Percentiles rank a stretch among this genome's conserved stretches.
phyloP scores from a whole-genome alignment of 768 basidiomycete genomes.

The Serpula lacrymans region DNA sequence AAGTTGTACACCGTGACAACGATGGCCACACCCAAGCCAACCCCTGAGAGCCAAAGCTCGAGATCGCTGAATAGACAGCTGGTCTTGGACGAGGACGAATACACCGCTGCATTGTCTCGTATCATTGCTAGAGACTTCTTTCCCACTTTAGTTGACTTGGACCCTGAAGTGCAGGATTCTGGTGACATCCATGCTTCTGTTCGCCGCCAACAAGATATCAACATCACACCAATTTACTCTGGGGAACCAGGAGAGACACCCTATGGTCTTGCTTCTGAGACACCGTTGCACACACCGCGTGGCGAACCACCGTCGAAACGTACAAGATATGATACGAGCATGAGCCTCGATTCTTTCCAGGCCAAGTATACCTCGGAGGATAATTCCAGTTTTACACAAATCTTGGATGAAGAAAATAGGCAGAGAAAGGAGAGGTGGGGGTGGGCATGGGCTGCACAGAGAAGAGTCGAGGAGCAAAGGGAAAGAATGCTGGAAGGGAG shows the following conservation, averaged over 20 bases:
- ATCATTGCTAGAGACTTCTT: slow-evolving; percentile 99
- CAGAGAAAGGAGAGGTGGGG: slow-evolving; percentile 74
- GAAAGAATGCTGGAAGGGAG: slow-evolving; percentile 63
- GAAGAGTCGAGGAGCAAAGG: slow-evolving; percentile 66
- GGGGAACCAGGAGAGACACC: slow-evolving; percentile 53
- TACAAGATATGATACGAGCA: slow-evolving; percentile 51
- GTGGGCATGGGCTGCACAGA: slow-evolving; percentile 96
- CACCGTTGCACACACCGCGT: slow-evolving; percentile 51
- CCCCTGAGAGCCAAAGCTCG: too few species aligned
- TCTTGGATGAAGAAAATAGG: slow-evolving; percentile 86
- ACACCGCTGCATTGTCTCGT: slow-evolving; percentile 82
- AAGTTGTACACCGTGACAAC: too few species aligned
- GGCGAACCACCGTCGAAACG: slow-evolving; percentile 52
- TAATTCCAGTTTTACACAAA: slow-evolving; percentile 93
- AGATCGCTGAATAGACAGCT: slow-evolving; percentile 70
- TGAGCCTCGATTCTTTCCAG: slow-evolving; percentile 86
- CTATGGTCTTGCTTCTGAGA: slow-evolving; percentile 58
- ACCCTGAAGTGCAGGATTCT: slow-evolving; percentile 76
- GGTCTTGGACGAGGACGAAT: slow-evolving; percentile 90
- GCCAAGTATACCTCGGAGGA: slow-evolving; percentile 93
- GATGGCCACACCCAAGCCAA: too few species aligned
- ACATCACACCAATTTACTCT: slow-evolving; percentile 46
- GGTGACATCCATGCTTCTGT: slow-evolving; percentile 78
- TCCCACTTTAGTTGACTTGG: slow-evolving; percentile 85
- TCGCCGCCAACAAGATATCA: slow-evolving; percentile 63